Percentiles rank a stretch among this genome's conserved stretches.
These are phyloP conservation scores for Candida sp. DNA, from an alignment of 1,139 yeast genomes.

Conservation along the genomic window DNA sequence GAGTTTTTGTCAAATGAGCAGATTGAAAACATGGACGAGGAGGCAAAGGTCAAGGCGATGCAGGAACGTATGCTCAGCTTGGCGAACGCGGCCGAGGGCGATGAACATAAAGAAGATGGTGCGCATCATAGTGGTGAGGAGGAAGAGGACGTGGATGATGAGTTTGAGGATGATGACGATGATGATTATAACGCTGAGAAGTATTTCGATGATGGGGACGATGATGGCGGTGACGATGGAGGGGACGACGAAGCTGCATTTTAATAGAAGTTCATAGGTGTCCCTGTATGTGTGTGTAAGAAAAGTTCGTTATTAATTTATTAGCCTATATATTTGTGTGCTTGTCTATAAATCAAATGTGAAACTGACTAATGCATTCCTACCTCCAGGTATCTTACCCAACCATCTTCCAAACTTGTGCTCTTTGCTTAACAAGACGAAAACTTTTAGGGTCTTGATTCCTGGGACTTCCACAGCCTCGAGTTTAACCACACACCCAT, in stretches of 20 bases:
- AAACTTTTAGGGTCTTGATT: conserved; percentile 55
- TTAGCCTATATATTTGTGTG: not conserved
- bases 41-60: conserved; percentile 44
- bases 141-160: conserved; percentile 55
- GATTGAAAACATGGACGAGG: conserved; percentile 22
- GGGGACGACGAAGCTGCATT: conserved; percentile 90
- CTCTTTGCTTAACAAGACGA: conserved; percentile 79
- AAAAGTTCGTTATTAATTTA: conserved; percentile 1
- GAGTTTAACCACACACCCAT: conserved; percentile 76
- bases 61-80: conserved; percentile 63
- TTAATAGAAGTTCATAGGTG: conserved; percentile 22
- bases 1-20: conserved; percentile 31
- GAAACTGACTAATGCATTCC: conserved; percentile 46
- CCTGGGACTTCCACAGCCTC: conserved; percentile 63
- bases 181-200: conserved; percentile 62
- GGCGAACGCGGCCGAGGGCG: conserved; percentile 63
- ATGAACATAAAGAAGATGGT: conserved; percentile 34
- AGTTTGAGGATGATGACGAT: conserved; percentile 69
- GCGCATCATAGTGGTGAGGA: conserved; percentile 43
- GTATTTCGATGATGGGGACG: conserved; percentile 74
- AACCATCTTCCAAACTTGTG: conserved; percentile 90
- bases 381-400: conserved; percentile 40
- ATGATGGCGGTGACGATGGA: conserved; percentile 77
- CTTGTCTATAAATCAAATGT: conserved; percentile 35
- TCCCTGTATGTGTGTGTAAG: not conserved